Conservation (phyloP, 176 grass and related monocot species). For the Hyparrhenia diplandra region DNA sequence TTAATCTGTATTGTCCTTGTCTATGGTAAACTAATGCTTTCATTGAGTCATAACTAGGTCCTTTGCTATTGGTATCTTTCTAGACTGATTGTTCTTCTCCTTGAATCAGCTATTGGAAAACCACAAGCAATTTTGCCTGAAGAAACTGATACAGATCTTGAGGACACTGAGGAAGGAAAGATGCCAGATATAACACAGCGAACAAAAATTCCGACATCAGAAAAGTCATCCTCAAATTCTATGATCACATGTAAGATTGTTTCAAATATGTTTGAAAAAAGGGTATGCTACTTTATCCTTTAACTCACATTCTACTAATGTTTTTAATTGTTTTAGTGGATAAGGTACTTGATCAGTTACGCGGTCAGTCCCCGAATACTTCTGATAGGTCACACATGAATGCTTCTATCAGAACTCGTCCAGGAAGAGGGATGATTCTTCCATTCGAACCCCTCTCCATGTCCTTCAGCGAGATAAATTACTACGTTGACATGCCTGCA, state of each 20-base stretch:
- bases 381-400: constrained; percentile 27
- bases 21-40: neutral
- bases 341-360: constrained; percentile 43
- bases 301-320: constrained; percentile 8
- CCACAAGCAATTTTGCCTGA: constrained; percentile 81
- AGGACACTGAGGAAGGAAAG: constrained; percentile 19
- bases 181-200: constrained; percentile 9
- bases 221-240: constrained; percentile 35
- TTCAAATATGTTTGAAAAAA: constrained; percentile 1
- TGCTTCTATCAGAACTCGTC: constrained; percentile 30
- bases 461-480: constrained; percentile 92
- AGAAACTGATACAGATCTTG: constrained; percentile 46
- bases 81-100: neutral
- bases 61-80: constrained; percentile 2
- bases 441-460: constrained; percentile 86
- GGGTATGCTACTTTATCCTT: constrained; percentile 3
- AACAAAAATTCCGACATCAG: constrained; percentile 5
- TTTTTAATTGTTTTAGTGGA: constrained; percentile 40
- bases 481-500: constrained; percentile 90
- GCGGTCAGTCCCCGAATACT: constrained; percentile 20
- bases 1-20: neutral
- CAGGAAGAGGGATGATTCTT: constrained; percentile 96
- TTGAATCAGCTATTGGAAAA: constrained; percentile 75
- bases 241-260: constrained; percentile 51
- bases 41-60: neutral